These are phyloP conservation scores for Eragrostis nindensis DNA, from an alignment of 176 grass and related monocot genomes.

Conservation along the genomic window DNA sequence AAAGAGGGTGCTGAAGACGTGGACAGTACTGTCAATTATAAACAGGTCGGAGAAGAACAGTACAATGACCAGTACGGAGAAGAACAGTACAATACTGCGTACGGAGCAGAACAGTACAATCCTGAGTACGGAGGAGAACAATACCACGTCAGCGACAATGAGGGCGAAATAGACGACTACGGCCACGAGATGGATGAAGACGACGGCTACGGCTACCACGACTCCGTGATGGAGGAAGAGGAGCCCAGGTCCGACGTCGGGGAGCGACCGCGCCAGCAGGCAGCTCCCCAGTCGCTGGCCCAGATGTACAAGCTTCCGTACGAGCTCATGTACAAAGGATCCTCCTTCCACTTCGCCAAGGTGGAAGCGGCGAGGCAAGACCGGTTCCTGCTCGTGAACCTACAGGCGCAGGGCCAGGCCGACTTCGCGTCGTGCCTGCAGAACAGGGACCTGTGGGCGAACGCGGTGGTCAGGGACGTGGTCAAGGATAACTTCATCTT, in stretches of 20 bases:
- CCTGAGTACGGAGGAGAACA: no score
- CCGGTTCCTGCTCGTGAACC: conserved; percentile 40
- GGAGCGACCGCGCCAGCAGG: not conserved
- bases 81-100: no score
- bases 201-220: not conserved
- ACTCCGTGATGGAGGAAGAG: not conserved
- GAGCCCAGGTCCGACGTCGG: not conserved
- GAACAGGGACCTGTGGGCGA: conserved; percentile 45
- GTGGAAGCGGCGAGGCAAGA: conserved; percentile 8
- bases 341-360: conserved; percentile 36
- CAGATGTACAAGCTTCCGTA: not conserved
- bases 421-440: conserved; percentile 25
- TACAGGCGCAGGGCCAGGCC: not conserved
- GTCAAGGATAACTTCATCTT: conserved; percentile 33
- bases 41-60: not conserved
- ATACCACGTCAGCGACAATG: not conserved
- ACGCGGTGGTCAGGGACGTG: conserved; percentile 1
- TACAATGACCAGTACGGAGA: no score
- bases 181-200: not conserved
- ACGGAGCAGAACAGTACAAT: no score
- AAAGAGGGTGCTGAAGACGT: not conserved
- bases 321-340: not conserved
- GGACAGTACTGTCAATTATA: no score
- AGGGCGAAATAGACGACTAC: not conserved
- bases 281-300: not conserved